Conservation (phyloP, 129 eudicot genomes). For the Lonicera japonica region DNA sequence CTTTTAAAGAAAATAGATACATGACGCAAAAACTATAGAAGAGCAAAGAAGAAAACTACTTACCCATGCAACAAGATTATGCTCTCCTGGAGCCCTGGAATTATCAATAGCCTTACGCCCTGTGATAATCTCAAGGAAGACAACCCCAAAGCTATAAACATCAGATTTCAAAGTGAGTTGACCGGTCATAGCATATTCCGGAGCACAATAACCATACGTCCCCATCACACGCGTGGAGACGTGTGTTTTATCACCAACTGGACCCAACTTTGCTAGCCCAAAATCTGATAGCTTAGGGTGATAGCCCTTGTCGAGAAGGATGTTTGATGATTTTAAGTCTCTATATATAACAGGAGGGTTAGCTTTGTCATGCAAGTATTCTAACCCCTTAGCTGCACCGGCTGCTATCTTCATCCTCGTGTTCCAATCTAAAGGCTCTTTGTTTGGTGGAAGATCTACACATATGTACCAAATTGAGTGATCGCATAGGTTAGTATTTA, state of each 20-base stretch:
- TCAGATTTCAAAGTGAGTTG: conserved; percentile 24
- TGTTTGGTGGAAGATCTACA: conserved; percentile 17
- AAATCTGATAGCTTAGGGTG: conserved; percentile 24
- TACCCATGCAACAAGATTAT: conserved; percentile 24
- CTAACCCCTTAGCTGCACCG: conserved; percentile 29
- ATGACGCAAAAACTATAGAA: too few species aligned
- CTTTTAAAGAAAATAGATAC: neutral
- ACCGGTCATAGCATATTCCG: conserved; percentile 27
- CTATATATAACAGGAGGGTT: conserved; percentile 27
- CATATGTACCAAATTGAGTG: conserved; percentile 3
- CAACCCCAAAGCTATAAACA: conserved; percentile 29
- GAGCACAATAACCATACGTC: conserved; percentile 29
- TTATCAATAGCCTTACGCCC: conserved; percentile 29
- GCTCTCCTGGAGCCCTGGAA: conserved; percentile 20
- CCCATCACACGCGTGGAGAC: conserved; percentile 25
- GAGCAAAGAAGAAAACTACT: neutral
- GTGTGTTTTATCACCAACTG: conserved; percentile 24
- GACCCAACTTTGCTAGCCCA: conserved; percentile 29
- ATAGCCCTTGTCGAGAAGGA: conserved; percentile 21
- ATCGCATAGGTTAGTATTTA: neutral
- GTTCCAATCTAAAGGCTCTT: conserved; percentile 25
- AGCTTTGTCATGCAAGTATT: conserved; percentile 35
- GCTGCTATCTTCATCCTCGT: conserved; percentile 32
- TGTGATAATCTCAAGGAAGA: conserved; percentile 24
- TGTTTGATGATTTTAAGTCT: conserved; percentile 28